A percentile compares a stretch with the other conserved stretches of the same genome.
Conservation (phyloP, 805 yeast species). For the Saccharomycopsis vini region DNA sequence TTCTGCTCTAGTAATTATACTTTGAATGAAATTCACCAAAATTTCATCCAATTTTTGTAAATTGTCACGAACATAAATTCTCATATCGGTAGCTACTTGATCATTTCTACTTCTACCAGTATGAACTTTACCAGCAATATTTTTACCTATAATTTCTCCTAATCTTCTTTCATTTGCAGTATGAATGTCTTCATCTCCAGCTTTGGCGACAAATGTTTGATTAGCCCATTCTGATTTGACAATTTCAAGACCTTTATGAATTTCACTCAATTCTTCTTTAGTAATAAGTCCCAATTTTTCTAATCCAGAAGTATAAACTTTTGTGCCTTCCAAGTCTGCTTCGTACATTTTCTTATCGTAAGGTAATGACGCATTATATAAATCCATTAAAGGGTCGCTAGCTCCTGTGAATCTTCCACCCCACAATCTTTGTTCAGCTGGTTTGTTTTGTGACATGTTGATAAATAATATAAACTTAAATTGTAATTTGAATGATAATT, state of each 20-base stretch:
- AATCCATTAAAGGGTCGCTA: constrained; percentile 94
- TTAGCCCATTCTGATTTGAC: constrained; percentile 78
- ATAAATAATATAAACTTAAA: too few relatives aligned
- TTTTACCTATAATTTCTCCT: constrained; percentile 91
- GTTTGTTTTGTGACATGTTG: too few relatives aligned
- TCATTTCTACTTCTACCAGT: constrained; percentile 99
- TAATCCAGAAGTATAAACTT: constrained; percentile 84
- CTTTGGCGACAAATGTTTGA: constrained; percentile 58
- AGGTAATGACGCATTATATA: constrained; percentile 93
- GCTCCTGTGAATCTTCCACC: constrained; percentile 98
- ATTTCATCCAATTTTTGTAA: constrained; percentile 50
- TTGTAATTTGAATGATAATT: too few relatives aligned
- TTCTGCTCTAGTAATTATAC: constrained; percentile 67
- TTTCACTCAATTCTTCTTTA: constrained; percentile 62
- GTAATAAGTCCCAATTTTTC: constrained; percentile 69
- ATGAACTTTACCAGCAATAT: constrained; percentile 94
- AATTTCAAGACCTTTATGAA: constrained; percentile 70
- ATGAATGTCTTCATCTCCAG: constrained; percentile 96
- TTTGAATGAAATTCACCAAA: constrained; percentile 54
- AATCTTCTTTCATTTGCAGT: constrained; percentile 97
- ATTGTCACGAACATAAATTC: constrained; percentile 81
- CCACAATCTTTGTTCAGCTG: constrained; percentile 55
- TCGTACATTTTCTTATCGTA: constrained; percentile 92
- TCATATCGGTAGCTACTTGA: constrained; percentile 98
- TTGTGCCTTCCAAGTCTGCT: constrained; percentile 90